Percentiles rank a stretch among this genome's conserved stretches.
phyloP scores from a whole-genome alignment of 345 rosid genomes.

The Lumnitzera racemosa region DNA sequence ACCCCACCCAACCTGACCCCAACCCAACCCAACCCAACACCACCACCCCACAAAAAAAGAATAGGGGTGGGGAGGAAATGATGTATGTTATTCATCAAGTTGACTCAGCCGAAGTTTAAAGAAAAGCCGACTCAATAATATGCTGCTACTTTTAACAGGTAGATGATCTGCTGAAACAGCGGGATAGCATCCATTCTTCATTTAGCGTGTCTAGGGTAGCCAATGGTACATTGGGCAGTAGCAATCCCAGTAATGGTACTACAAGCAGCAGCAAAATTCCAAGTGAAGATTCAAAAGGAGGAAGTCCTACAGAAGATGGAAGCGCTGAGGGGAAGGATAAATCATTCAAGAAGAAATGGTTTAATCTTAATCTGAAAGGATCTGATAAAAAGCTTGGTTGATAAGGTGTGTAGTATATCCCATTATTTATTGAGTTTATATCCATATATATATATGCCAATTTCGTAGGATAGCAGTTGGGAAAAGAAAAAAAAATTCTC shows the following conservation, averaged over 20 bases:
- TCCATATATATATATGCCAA: background rate
- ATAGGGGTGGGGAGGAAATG: too few species aligned
- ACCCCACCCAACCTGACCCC: too few species aligned
- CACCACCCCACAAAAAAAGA: too few species aligned
- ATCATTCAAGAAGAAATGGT: slow-evolving; percentile 87
- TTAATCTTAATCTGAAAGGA: slow-evolving; percentile 79
- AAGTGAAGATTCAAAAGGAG: slow-evolving; percentile 55
- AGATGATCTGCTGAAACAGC: slow-evolving; percentile 81
- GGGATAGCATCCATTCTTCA: slow-evolving; percentile 67
- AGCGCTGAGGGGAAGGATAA: slow-evolving; percentile 76
- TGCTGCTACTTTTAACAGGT: slow-evolving; percentile 33
- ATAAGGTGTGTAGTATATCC: background rate
- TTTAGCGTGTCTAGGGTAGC: slow-evolving; percentile 49
- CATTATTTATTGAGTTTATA: slow-evolving; percentile 1
- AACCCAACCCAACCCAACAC: too few species aligned
- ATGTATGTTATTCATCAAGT: too few species aligned
- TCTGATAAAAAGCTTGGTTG: slow-evolving; percentile 67
- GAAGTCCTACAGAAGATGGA: slow-evolving; percentile 65
- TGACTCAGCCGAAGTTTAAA: too few species aligned
- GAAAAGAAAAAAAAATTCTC: too few species aligned
- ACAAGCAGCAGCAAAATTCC: slow-evolving; percentile 61
- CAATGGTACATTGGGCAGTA: slow-evolving; percentile 6
- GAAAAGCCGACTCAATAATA: too few species aligned
- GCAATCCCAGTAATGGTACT: slow-evolving; percentile 29
- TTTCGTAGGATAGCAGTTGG: too few species aligned